Percentiles rank a stretch among this genome's conserved stretches.
Conservation (phyloP, 768 basidiomycete genomes). For the Rhizopogon roseolus region DNA sequence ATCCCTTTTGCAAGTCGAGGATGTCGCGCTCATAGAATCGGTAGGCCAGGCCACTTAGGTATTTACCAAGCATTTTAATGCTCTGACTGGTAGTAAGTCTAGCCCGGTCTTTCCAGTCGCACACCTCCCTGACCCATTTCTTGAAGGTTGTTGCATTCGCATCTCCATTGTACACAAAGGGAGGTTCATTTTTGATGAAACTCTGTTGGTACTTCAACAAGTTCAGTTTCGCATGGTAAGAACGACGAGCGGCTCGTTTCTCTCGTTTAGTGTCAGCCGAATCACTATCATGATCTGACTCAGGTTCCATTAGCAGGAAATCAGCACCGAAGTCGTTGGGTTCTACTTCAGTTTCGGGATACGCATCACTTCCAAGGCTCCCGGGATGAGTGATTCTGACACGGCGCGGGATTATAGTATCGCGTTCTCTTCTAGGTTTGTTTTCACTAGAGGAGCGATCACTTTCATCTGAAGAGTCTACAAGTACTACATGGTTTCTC, state of each 20-base stretch:
- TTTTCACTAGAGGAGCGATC: no score
- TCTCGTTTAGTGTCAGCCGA: not conserved
- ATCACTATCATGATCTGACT: not conserved
- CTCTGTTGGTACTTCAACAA: conserved; percentile 9
- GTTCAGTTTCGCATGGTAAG: conserved; percentile 2
- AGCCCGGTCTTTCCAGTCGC: conserved; percentile 2
- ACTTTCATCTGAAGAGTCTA: no score
- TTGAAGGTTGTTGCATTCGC: not conserved
- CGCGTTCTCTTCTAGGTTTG: no score
- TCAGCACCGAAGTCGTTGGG: no score
- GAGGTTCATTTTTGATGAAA: conserved; percentile 8
- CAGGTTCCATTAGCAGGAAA: no score
- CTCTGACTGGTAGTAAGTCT: conserved; percentile 3
- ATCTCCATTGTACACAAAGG: conserved; percentile 8
- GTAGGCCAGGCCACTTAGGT: not conserved
- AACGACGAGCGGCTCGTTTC: not conserved
- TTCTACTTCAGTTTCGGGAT: no score
- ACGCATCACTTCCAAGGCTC: no score
- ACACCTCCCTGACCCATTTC: conserved; percentile 4
- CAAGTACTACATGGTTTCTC: no score
- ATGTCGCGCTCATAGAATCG: conserved; percentile 8
- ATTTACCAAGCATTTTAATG: not conserved
- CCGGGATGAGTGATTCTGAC: no score
- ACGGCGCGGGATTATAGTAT: no score
- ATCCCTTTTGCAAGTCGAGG: conserved; percentile 2